Percentiles rank a stretch among this genome's conserved stretches.
Evolutionary conservation across 768 basidiomycete species (phyloP).

Genomic region (Leccinum broughii): DNA sequence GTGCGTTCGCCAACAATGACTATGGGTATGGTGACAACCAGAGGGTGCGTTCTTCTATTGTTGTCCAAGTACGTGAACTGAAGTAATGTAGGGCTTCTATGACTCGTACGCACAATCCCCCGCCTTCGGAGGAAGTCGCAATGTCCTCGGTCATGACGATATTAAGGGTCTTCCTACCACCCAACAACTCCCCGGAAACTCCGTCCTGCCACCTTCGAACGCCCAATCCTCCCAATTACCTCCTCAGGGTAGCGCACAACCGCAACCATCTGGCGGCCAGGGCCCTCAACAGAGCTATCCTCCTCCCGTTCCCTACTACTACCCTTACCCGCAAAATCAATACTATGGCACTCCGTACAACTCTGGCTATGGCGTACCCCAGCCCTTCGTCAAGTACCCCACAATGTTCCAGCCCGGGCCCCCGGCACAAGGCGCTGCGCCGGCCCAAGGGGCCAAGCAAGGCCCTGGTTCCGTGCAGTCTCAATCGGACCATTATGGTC

Average conservation of each 20-base stretch:
- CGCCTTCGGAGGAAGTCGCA: conserved; percentile 60
- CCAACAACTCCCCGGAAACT: conserved; percentile 54
- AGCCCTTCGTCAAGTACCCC: conserved; percentile 77
- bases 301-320: conserved; percentile 60
- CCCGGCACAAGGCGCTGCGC: conserved; percentile 63
- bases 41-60: conserved; percentile 46
- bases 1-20: conserved; percentile 57
- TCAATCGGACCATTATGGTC: conserved; percentile 60
- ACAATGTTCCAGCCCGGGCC: conserved; percentile 73
- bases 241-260: conserved; percentile 50
- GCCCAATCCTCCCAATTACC: conserved; percentile 54
- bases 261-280: conserved; percentile 60
- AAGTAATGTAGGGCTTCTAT: conserved; percentile 63
- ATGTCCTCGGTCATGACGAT: conserved; percentile 71
- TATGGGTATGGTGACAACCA: conserved; percentile 70
- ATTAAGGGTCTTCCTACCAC: conserved; percentile 65
- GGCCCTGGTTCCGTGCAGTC: conserved; percentile 53
- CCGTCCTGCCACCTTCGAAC: conserved; percentile 52
- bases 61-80: conserved; percentile 5
- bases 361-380: conserved; percentile 55
- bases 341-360: conserved; percentile 75
- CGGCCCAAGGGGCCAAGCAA: conserved; percentile 68
- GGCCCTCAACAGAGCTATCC: conserved; percentile 67
- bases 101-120: conserved; percentile 69
- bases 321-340: conserved; percentile 74